Conservation (phyloP, 805 yeast species). For the Saccharomycopsis oosterbeekiorum region DNA sequence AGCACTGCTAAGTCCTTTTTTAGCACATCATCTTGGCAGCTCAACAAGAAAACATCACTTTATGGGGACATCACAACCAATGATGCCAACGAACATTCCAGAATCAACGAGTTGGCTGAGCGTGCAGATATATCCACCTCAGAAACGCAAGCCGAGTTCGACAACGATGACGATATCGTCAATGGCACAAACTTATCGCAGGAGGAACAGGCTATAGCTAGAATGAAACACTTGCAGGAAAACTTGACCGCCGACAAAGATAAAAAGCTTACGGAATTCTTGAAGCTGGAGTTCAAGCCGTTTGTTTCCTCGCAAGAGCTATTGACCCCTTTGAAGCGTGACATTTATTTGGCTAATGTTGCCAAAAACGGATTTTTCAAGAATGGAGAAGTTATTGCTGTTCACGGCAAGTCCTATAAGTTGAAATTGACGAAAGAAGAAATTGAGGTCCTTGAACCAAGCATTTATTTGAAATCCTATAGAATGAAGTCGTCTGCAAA, state of each 20-base stretch:
- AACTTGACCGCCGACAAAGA: conserved; percentile 25
- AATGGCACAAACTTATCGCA: conserved; percentile 16
- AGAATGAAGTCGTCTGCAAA: conserved; percentile 83
- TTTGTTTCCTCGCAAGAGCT: conserved; percentile 44
- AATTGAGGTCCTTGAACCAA: conserved; percentile 75
- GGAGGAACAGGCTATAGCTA: conserved; percentile 21
- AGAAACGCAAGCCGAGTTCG: neutral
- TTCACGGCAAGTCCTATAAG: conserved; percentile 40
- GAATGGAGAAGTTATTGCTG: conserved; percentile 42
- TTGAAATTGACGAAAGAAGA: conserved; percentile 53
- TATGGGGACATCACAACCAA: conserved; percentile 79
- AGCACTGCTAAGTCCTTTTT: neutral
- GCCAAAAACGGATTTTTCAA: conserved; percentile 57
- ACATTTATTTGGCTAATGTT: conserved; percentile 54
- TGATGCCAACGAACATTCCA: conserved; percentile 54
- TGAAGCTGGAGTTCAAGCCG: conserved; percentile 38
- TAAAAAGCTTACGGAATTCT: conserved; percentile 36
- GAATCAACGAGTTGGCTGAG: conserved; percentile 4
- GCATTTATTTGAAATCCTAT: conserved; percentile 70
- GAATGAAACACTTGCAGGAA: conserved; percentile 22
- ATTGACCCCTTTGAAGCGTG: conserved; percentile 61
- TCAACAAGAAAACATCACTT: conserved; percentile 57
- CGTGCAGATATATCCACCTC: conserved; percentile 2
- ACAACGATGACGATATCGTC: neutral
- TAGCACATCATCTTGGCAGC: neutral